Evolutionary conservation across 768 basidiomycete genomes (phyloP), one percentile per base, ranked within the genome.

Genomic region (Peribolospora kevripleyi): DNA sequence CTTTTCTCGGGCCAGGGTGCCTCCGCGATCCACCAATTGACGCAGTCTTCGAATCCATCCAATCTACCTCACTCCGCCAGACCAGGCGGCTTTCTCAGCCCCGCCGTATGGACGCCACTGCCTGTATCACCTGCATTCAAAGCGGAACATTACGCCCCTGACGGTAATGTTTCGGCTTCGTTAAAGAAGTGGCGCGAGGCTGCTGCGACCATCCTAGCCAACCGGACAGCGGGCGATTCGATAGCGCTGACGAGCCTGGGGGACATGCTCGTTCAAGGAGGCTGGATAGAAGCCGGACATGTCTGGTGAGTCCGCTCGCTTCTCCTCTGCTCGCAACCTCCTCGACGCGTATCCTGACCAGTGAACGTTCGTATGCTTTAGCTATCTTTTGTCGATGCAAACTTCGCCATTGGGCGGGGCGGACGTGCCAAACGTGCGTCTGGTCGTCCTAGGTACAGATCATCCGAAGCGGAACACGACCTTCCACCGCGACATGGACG

Each of bases 251-350:
- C 84, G 39, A 75, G 81, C 10, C 73, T 98, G 1, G 91, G 88
- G 45, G 85, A 91, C 64, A 78, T 76, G 59, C 72, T 98, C n/a
- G 65, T 70, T 10, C 70, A 75, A 4, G 78, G 80, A 60, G 74
- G 81, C 42, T 78, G 83, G 69, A 68, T 76, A 7, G 81, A 88
- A 61, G 87, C 88, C 13, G 86, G 87, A 36, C 90, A 97, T 71
- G 77, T 73, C 56, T 98, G 93, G 91, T 95, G 63, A 59, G 80
- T 70, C 8, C 41, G 54, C 37, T 54, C 6, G 4, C 43, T 36
- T 40, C 6, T 39, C 48, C n/a, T 14, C 5, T 57, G n/a, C 41
- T 11, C 25, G 25, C 25, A 25, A 25, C 25, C 25, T 25, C 25
- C 7, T 48, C 37, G 9, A 46, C 10, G 1, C n/a, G 38, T 36